Evolutionary conservation across 1,139 yeast species (phyloP).

Genomic region (Scheffersomyces parashehatae): DNA sequence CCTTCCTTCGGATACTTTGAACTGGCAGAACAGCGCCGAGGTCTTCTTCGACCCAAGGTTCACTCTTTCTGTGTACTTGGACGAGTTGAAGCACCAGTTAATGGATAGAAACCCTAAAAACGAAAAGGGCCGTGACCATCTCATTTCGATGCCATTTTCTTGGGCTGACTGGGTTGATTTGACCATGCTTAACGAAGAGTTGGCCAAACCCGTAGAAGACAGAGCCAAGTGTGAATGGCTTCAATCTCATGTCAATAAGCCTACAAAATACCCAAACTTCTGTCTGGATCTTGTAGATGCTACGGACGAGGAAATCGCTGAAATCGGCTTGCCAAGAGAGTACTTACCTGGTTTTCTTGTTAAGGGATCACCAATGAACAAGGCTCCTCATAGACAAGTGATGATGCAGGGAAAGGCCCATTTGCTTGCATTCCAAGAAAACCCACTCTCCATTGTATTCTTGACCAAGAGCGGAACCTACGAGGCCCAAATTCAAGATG

Average conservation of each 20-base stretch:
- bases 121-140: conserved; percentile 8
- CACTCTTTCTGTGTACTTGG: conserved; percentile 24
- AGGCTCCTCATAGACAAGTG: conserved; percentile 28
- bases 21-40: conserved; percentile 16
- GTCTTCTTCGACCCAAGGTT: conserved; percentile 28
- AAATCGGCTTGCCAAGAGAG: conserved; percentile 14
- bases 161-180: conserved; percentile 38
- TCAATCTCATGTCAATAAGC: conserved; percentile 23
- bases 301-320: conserved; percentile 13
- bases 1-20: conserved; percentile 9
- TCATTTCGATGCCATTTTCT: conserved; percentile 20
- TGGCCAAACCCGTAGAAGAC: conserved; percentile 10
- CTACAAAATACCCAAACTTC: conserved; percentile 24
- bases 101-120: conserved; percentile 17
- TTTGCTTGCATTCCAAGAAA: conserved; percentile 18
- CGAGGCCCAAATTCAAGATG: conserved; percentile 13
- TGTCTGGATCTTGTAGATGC: conserved; percentile 16
- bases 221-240: conserved; percentile 22
- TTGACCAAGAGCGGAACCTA: conserved; percentile 19
- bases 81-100: conserved; percentile 21
- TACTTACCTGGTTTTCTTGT: conserved; percentile 29
- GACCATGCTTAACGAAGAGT: conserved; percentile 15
- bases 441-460: conserved; percentile 18
- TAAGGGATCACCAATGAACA: conserved; percentile 26
- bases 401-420: conserved; percentile 30